Evolutionary conservation across 352 stramenopile species (phyloP), one percentile per base, ranked within the genome.

Genomic region (Pythium rishiriense): DNA sequence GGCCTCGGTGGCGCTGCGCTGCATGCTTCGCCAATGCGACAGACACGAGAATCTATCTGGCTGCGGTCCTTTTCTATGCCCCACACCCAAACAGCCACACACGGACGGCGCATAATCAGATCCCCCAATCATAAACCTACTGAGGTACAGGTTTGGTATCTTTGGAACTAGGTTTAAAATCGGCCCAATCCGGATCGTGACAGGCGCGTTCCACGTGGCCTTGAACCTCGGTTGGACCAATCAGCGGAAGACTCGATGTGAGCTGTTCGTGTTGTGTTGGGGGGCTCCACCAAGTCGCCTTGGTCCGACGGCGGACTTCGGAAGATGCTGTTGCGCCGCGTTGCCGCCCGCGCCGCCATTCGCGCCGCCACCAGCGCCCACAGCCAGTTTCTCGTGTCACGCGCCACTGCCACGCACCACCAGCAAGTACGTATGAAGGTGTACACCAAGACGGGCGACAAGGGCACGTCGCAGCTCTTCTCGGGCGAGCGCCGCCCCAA

Each of bases 391-490:
- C 31, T 39, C 24, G 7, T 31, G 42, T 26, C 17, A 14, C 8
- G 24, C 28, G 9, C 19, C 11, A 28, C 39, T 15, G 1, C 25
- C n/a, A 24, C 24, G 25, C 43, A 37, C 33, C 24, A 52, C 39
- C 62, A 73, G 28, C 52, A 70, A 57, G n/a, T 56, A 8, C 56
- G 56, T 33, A 92, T 95, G 81, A 96, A 96, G 70, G 87, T 97
- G 51, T 98, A 98, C 80, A 98, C 91, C 37, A 93, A 93, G 58
- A 97, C 90, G 0, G 91, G 91, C 42, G 91, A 98, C 73, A 98
- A 97, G 65, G 91, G 90, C 52, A 95, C 87, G 58, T 97, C 90
- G 47, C 88, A 92, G 69, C 82, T 97, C 53, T 97, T 96, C 73
- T 97, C 91, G 57, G 90, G 91, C 53, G 88, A 97, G 74, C 83